Evolutionary conservation across 805 yeast species (phyloP), one percentile per base, ranked within the genome.

Genomic region (Sporopachydermia quercuum): DNA sequence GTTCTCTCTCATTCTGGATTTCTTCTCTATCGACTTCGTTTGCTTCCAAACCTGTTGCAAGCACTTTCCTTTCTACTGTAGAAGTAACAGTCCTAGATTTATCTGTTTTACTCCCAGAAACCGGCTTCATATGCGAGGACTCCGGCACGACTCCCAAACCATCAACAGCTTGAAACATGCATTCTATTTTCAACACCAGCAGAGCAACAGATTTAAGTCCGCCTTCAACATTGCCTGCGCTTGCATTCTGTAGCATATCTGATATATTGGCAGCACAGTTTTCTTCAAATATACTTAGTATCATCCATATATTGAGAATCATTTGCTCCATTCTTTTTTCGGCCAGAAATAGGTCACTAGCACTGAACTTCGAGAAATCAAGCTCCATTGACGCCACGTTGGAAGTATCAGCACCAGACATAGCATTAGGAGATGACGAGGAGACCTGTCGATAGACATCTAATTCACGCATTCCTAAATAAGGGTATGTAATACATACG

Each of bases 211-310:
- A 72, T 6, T 64, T 52, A 17, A 84, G 63, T 1, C 96, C 94
- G 34, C 69, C 69, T 8, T 60, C 49, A 48, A 77, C 82, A 47
- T 79, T 76, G 33, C 80, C 81, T 8, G 74, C 71, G 19, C 94
- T 78, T 2, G 95, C 86, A 46, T 69, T 70, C 45, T 85, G 81
- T 37, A 91, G 70, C 96, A 91, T 87, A 47, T 83, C 89, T 2
- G 94, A 81, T 14, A 91, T 85, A 53, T 85, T 77, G 0, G 84
- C 70, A 0, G 97, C 97, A 2, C 94, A 71, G 14, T 76, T 76
- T 55, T 87, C 98, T 57, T 91, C 99, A 55, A 74, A 93, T 30
- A 78, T 80, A 40, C 93, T 85, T 19, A 93, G 63, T 0, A 83
- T 77, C 15, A 83, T 67, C 97, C 98, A 93, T 34, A 89, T 80